Conservation (phyloP, 805 yeast genomes). For the Lachancea thermotolerans region DNA sequence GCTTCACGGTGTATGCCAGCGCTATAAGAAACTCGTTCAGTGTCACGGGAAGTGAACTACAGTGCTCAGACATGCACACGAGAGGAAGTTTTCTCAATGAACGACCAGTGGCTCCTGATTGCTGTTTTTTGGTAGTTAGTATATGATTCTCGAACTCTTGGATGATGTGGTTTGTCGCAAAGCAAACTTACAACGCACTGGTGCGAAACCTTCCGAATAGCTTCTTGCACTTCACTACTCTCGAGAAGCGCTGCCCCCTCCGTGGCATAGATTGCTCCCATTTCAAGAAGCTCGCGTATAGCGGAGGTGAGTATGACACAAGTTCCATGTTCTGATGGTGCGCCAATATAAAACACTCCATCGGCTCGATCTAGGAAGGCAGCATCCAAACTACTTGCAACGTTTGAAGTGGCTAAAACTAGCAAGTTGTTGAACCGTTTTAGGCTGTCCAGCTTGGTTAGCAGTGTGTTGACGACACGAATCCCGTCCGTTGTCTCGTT, state of each 20-base stretch:
- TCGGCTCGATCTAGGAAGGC: constrained; percentile 43
- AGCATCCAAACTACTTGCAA: constrained; percentile 34
- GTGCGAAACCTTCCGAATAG: constrained; percentile 14
- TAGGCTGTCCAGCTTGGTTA: constrained; percentile 38
- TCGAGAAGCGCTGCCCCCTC: constrained; percentile 3
- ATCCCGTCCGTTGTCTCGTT: constrained; percentile 39
- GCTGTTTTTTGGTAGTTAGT: constrained; percentile 10
- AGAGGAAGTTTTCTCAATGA: constrained; percentile 25
- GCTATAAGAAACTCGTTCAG: constrained; percentile 22
- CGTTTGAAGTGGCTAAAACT: constrained; percentile 38
- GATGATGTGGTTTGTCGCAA: not conserved
- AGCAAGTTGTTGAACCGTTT: constrained; percentile 32
- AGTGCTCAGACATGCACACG: constrained; percentile 25
- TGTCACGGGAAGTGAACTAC: constrained; percentile 20
- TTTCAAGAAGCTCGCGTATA: constrained; percentile 22
- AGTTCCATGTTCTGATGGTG: constrained; percentile 31
- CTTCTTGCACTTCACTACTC: constrained; percentile 8
- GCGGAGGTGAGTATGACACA: constrained; percentile 27
- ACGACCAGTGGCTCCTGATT: constrained; percentile 26
- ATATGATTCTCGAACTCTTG: not conserved
- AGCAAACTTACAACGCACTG: constrained; percentile 23
- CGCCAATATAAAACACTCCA: constrained; percentile 30
- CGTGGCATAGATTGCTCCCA: constrained; percentile 11
- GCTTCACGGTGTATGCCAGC: constrained; percentile 12
- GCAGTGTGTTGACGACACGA: constrained; percentile 38